Evolutionary conservation across 2,329 filamentous ascomycete genomes (phyloP), one percentile per base, ranked within the genome.

Genomic region (Sporothrix schenckii): DNA sequence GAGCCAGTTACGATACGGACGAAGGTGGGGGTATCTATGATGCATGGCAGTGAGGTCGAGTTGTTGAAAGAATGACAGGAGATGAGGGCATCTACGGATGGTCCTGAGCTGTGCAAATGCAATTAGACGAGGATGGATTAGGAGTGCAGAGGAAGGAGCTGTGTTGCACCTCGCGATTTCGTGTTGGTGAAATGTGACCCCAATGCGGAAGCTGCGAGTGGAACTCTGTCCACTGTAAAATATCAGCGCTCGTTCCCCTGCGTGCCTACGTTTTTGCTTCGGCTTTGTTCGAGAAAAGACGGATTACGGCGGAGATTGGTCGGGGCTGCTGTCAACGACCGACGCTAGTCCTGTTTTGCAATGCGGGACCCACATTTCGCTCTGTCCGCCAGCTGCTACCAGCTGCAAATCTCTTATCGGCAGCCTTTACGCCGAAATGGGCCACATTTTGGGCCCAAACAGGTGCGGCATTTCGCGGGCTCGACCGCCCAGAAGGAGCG

Each of bases 221-320:
- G 19, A 44, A 21, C 21, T 54, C 50, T 39, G 27, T n/a, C 27
- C 47, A 39, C 47, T 52, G 27, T 56, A 50, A 65, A 49, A 63
- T 52, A 39, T 24, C 39, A 66, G 67, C 58, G 68, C 58, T 65
- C 47, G 27, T 50, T 66, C 41, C n/a, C 49, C 14, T 14, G 13
- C 3, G 3, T 53, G 14, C 49, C 14, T 14, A 44, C 3, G 3
- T 53, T 65, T 34, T 58, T 24, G 60, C 39, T 54, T 71, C 60
- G 68, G 67, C 69, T 56, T 71, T 70, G 71, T 50, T 21, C 16
- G 27, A 16, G 21, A 19, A 16, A 53, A 16, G 47, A 68, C 73
- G 72, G 73, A 72, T 56, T 70, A 69, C 71, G 73, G 72, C 72
- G 72, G 73, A 74, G 73, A 71, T 74, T 72, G 72, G 61, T 72